These are phyloP conservation scores for Cryptococcus sp. DNA, from an alignment of 1,284 basidiomycete genomes.

Conservation along the genomic window DNA sequence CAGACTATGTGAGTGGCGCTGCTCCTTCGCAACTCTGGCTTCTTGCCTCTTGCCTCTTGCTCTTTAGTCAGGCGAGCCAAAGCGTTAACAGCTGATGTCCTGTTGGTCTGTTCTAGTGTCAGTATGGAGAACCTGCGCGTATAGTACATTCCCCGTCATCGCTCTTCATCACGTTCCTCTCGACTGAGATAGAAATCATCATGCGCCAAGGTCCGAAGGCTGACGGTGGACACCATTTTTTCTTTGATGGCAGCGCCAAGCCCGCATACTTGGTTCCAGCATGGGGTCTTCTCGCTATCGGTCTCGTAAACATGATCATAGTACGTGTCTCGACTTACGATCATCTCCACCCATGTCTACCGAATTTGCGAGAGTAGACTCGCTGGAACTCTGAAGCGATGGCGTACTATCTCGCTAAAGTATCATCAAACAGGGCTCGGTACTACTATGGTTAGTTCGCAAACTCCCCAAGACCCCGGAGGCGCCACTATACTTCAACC, in stretches of 20 bases:
- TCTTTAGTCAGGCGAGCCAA: too few relatives aligned
- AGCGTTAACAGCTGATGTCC: background rate
- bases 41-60: too few relatives aligned
- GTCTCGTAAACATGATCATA: constrained; percentile 22
- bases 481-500: constrained; percentile 33
- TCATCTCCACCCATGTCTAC: background rate
- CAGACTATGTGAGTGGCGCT: constrained; percentile 27
- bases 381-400: too few relatives aligned
- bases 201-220: background rate
- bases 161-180: background rate
- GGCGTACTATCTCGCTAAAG: too few relatives aligned
- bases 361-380: too few relatives aligned
- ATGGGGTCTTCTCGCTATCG: constrained; percentile 27
- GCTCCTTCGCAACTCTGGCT: background rate
- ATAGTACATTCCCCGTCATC: constrained; percentile 18
- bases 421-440: constrained; percentile 13
- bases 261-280: constrained; percentile 20
- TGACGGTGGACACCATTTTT: background rate
- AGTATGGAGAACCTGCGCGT: constrained; percentile 28
- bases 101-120: constrained; percentile 14
- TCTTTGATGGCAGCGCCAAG: constrained; percentile 16
- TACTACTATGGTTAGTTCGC: constrained; percentile 22
- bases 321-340: constrained; percentile 9
- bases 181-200: background rate
- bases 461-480: constrained; percentile 30